phyloP scores from a whole-genome alignment of 2,329 filamentous ascomycete species.

The Xylaria sp. region DNA sequence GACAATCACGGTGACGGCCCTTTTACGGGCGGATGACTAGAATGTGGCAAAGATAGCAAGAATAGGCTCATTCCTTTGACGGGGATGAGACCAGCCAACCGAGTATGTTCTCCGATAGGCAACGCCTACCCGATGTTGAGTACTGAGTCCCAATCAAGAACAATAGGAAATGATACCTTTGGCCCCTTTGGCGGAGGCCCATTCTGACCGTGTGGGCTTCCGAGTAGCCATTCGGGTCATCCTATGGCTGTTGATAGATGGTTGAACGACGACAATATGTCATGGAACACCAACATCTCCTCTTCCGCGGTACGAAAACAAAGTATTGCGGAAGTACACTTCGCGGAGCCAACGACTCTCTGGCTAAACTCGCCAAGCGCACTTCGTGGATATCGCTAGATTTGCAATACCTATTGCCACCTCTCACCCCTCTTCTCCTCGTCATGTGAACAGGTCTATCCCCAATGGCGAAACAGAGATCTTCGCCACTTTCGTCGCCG shows the following conservation, averaged over 20 bases:
- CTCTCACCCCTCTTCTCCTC: slow-evolving; percentile 24
- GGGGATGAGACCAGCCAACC: slow-evolving; percentile 22
- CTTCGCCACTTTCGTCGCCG: slow-evolving; percentile 33
- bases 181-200: slow-evolving; percentile 24
- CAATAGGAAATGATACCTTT: slow-evolving; percentile 2
- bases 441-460: slow-evolving; percentile 28
- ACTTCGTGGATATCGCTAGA: neutral
- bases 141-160: slow-evolving; percentile 30
- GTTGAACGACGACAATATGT: slow-evolving; percentile 6
- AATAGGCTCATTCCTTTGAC: slow-evolving; percentile 8
- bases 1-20: slow-evolving; percentile 7
- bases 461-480: slow-evolving; percentile 35
- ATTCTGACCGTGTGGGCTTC: slow-evolving; percentile 15
- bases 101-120: slow-evolving; percentile 26
- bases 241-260: neutral
- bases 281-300: slow-evolving; percentile 10
- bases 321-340: slow-evolving; percentile 20
- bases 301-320: slow-evolving; percentile 19
- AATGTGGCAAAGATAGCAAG: slow-evolving; percentile 29
- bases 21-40: slow-evolving; percentile 4
- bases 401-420: slow-evolving; percentile 19
- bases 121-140: slow-evolving; percentile 16
- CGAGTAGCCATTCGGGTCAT: slow-evolving; percentile 6
- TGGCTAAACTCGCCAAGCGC: slow-evolving; percentile 6
- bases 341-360: slow-evolving; percentile 2